phyloP scores from a whole-genome alignment of 345 rosid genomes.

The Eutrema japonicum region DNA sequence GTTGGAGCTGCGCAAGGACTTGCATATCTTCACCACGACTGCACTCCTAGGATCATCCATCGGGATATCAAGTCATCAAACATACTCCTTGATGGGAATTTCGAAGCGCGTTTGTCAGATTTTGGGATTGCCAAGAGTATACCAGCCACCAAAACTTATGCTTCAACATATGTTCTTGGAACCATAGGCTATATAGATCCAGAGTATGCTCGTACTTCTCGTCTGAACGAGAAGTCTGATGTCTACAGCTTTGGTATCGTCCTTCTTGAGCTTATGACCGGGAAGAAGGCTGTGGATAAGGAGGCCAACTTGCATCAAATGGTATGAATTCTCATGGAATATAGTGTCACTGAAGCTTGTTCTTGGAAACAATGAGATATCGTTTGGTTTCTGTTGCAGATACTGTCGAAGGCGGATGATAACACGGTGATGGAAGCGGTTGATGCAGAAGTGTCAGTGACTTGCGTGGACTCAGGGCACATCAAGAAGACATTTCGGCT shows the following conservation, averaged over 20 bases:
- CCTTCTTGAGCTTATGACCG: conserved; percentile 91
- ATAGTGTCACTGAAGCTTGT: neutral
- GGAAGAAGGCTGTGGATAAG: conserved; percentile 93
- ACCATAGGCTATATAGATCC: conserved; percentile 98
- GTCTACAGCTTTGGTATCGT: conserved; percentile 96
- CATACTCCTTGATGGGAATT: conserved; percentile 84
- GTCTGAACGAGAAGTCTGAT: conserved; percentile 91
- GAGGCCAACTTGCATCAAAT: conserved; percentile 93
- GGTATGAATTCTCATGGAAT: conserved; percentile 41
- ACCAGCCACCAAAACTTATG: conserved; percentile 69
- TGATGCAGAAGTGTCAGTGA: conserved; percentile 86
- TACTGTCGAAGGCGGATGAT: conserved; percentile 70
- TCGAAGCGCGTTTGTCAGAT: conserved; percentile 90
- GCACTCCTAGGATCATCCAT: conserved; percentile 87
- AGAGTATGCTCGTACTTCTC: conserved; percentile 90
- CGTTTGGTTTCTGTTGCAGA: conserved; percentile 47
- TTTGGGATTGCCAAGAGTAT: conserved; percentile 92
- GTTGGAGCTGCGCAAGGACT: conserved; percentile 99
- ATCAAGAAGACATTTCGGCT: conserved; percentile 81
- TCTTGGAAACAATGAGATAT: neutral
- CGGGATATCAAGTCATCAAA: conserved; percentile 95
- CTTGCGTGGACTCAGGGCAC: conserved; percentile 66
- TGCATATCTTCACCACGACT: conserved; percentile 96
- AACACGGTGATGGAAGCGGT: conserved; percentile 92
- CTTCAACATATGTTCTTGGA: conserved; percentile 87